Evolutionary conservation across 257 asterid species (phyloP), one percentile per base, ranked within the genome.

Genomic region (Mitragyna speciosa): DNA sequence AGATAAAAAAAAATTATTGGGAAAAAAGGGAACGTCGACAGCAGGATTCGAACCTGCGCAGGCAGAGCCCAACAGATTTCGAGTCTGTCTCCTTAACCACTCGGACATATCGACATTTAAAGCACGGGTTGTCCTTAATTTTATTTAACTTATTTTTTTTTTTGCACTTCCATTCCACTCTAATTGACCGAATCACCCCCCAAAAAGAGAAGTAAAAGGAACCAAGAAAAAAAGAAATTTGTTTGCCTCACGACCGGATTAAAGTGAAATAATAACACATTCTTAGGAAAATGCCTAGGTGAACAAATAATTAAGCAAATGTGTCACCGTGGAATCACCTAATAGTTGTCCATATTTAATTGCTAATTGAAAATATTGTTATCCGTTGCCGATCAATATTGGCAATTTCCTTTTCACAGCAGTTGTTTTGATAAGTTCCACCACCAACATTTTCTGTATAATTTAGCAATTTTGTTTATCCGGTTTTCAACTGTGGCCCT

Each of bases 21-120:
- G 28, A 1, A 65, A 28, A 20, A 61, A 61, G 22, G 9, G 4
- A 22, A 12, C 90, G 90, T 87, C 89, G 84, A 87, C 91, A 87
- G 89, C 89, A 87, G 91, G 87, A 87, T 87, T 87, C 88, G 91
- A 87, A 87, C 89, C 89, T 87, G 91, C 89, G 91, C 89, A 87
- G 91, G 91, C 89, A 84, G 6, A 85, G 91, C 89, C 91, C 91
- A 87, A 87, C 91, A 87, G 91, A 87, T 85, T 87, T 87, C 89
- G 91, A 87, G 88, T 87, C 91, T 85, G 89, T 85, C 89, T 85
- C 89, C 89, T 87, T 87, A 87, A 87, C 91, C 91, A 87, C 91
- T 87, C 91, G 91, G 91, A 87, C 89, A 87, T 83, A 82, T 87
- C 84, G 88, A n/a, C n/a, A n/a, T n/a, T n/a, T n/a, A n/a, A n/a